Conservation (phyloP, 202 grass and related monocot genomes). For the Schoenoplectus triqueter region DNA sequence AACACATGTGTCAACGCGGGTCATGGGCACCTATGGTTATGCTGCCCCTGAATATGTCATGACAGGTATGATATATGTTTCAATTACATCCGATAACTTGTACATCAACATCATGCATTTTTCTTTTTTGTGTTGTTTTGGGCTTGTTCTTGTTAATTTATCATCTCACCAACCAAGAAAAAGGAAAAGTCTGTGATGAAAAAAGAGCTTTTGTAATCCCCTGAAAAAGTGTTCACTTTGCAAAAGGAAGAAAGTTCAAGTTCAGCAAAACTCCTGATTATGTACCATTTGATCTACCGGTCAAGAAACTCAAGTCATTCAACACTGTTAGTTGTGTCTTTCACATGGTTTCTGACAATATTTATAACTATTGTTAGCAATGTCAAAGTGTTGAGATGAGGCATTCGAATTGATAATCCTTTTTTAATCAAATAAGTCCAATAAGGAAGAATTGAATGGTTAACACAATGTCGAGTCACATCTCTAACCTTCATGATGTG, state of each 20-base stretch:
- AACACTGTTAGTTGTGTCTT: background rate
- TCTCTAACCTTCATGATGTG: background rate
- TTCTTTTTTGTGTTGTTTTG: slow-evolving; percentile 12
- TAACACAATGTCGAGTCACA: background rate
- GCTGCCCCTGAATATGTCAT: slow-evolving; percentile 99
- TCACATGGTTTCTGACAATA: background rate
- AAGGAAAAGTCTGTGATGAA: background rate
- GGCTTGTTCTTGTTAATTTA: background rate
- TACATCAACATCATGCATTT: background rate
- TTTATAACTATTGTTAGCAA: background rate
- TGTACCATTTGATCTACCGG: background rate
- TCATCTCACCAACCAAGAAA: slow-evolving; percentile 17
- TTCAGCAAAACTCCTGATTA: background rate
- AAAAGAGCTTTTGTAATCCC: slow-evolving; percentile 19
- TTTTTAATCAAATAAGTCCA: background rate
- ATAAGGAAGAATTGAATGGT: background rate
- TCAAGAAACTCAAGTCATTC: background rate
- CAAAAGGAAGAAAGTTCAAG: slow-evolving; percentile 1
- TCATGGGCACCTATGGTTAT: slow-evolving; percentile 99
- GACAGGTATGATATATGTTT: slow-evolving; percentile 65
- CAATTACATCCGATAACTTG: slow-evolving; percentile 25
- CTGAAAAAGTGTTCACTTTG: slow-evolving; percentile 4
- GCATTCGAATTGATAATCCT: background rate
- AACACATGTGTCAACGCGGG: slow-evolving; percentile 94
- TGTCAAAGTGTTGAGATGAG: slow-evolving; percentile 1